Evolutionary conservation across 169 alveolate species (phyloP).

Genomic region (Perkinsus marinus): DNA sequence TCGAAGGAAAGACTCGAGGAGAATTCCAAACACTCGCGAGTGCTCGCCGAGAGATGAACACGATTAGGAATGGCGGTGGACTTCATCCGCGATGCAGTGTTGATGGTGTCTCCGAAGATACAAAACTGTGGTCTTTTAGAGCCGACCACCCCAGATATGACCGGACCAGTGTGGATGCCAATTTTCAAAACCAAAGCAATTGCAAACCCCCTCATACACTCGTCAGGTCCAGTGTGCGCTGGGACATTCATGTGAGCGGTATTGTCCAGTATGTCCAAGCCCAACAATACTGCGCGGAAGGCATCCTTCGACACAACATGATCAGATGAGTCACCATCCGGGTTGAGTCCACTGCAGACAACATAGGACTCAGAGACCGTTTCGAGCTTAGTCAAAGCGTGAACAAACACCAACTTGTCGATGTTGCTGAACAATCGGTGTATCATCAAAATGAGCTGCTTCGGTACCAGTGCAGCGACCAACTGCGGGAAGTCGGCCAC

Average conservation of each 20-base stretch:
- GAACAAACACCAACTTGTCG: too few species aligned
- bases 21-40: conserved; percentile 30
- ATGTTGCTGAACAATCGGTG: background rate
- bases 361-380: too few species aligned
- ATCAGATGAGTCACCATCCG: too few species aligned
- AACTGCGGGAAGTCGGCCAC: conserved; percentile 87
- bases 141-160: too few species aligned
- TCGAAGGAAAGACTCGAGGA: conserved; percentile 20
- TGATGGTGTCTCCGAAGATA: conserved; percentile 91
- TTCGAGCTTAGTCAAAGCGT: too few species aligned
- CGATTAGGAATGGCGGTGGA: conserved; percentile 56
- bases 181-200: conserved; percentile 23
- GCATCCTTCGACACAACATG: too few species aligned
- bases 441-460: conserved; percentile 52
- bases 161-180: too few species aligned
- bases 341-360: too few species aligned
- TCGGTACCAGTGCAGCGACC: conserved; percentile 78
- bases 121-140: conserved; percentile 91
- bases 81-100: conserved; percentile 89
- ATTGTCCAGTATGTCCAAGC: too few species aligned
- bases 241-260: too few species aligned
- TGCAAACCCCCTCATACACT: background rate
- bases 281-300: too few species aligned
- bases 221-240: too few species aligned
- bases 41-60: conserved; percentile 55